Conservation (phyloP, 306 rosid species). For the Parietaria judaica region DNA sequence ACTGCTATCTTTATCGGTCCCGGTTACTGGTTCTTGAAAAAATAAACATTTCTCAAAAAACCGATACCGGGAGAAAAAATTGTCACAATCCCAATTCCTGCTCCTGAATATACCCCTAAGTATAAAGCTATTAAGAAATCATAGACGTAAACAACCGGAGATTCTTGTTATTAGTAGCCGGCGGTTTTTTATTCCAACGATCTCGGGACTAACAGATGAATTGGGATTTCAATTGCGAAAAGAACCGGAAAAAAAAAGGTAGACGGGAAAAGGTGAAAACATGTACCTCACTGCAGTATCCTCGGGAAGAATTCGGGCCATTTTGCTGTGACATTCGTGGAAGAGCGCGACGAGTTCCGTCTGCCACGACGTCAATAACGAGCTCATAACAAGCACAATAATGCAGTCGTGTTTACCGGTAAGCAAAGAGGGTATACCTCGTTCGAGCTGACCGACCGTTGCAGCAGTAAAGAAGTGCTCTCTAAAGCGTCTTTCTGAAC, state of each 20-base stretch:
- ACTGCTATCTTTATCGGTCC: no score
- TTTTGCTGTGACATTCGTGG: slow-evolving; percentile 75
- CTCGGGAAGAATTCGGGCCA: slow-evolving; percentile 59
- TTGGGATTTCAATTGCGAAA: no score
- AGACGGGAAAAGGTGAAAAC: no score
- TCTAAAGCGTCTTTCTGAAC: slow-evolving; percentile 74
- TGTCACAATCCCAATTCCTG: not conserved
- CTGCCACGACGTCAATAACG: slow-evolving; percentile 32
- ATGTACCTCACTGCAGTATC: slow-evolving; percentile 51
- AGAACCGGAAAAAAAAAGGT: no score
- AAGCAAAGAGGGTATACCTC: not conserved
- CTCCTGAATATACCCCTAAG: no score
- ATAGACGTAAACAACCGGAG: not conserved
- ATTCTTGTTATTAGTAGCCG: not conserved
- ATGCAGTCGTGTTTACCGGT: no score
- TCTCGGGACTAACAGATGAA: not conserved
- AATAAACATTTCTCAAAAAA: no score
- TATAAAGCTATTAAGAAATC: no score
- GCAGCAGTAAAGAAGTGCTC: slow-evolving; percentile 50
- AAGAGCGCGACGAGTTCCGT: slow-evolving; percentile 50
- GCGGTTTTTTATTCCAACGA: not conserved
- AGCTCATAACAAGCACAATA: not conserved
- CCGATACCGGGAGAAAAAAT: no score
- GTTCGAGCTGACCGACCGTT: slow-evolving; percentile 35
- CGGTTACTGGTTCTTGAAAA: no score